These are phyloP conservation scores for Dioscorea zingiberensis DNA, from an alignment of 106 monocot genomes.

Conservation along the genomic window DNA sequence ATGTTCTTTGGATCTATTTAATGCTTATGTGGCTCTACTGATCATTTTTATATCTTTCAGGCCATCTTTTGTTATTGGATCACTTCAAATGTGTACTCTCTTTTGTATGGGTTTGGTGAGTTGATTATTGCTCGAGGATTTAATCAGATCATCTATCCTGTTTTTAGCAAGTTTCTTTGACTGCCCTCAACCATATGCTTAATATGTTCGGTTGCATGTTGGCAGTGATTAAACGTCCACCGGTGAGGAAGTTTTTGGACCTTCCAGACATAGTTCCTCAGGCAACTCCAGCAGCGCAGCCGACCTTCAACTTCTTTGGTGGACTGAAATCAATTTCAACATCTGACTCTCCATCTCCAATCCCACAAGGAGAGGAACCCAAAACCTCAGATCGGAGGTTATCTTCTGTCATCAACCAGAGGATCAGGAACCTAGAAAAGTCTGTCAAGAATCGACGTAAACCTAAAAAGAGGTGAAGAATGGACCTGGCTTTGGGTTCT, in stretches of 20 bases:
- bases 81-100: conserved; percentile 91
- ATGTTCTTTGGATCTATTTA: neutral
- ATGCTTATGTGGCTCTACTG: conserved; percentile 4
- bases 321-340: conserved; percentile 20
- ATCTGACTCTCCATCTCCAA: too few species aligned
- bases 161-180: neutral
- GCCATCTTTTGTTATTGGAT: conserved; percentile 97
- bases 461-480: conserved; percentile 42
- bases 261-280: conserved; percentile 44
- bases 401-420: conserved; percentile 62
- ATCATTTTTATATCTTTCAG: conserved; percentile 28
- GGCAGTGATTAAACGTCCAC: conserved; percentile 57
- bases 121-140: neutral
- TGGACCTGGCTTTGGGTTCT: neutral
- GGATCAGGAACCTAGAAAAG: conserved; percentile 71
- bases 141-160: neutral
- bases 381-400: conserved; percentile 15
- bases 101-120: conserved; percentile 68
- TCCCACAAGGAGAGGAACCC: conserved; percentile 6
- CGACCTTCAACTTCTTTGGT: conserved; percentile 50
- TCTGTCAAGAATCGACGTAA: conserved; percentile 58
- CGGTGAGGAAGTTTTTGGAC: conserved; percentile 57
- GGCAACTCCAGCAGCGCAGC: conserved; percentile 13
- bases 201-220: neutral
- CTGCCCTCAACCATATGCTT: too few species aligned